Evolutionary conservation across 2,329 filamentous ascomycete species (phyloP), one percentile per base, ranked within the genome.

Genomic region (Fusarium fujikuroi): DNA sequence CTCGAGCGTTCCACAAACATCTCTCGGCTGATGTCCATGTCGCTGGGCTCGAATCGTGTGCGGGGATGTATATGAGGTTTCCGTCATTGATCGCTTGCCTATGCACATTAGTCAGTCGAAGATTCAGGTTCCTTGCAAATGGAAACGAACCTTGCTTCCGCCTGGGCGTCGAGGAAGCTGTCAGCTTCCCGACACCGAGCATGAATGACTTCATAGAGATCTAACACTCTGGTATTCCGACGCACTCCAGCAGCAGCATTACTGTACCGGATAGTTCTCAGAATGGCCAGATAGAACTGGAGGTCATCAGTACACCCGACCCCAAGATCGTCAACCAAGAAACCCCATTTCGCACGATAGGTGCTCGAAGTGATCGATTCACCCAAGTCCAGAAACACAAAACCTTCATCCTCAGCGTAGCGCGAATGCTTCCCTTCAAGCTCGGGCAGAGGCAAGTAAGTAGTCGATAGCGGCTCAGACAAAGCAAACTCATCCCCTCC

Each of bases 151-250:
- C 63, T 65, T 40, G 61, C 62, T 18, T 64, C 28, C 9, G 47
- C 36, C 9, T 64, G 59, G 1, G 66, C 54, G 5, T 73, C 60
- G 2, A 63, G 42, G 15, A 63, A 63, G 36, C 47, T 65, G 7
- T 74, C 43, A 1, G 67, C 49, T 23, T 76, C 74, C 2, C 66
- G 71, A 28, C 69, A 77, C 4, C 69, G 69, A 1, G 69, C 23
- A 7, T 75, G 50, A 23, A 76, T 66, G 14, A 53, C 50, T n/a
- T 75, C 72, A 5, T 76, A 76, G 9, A 76, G 65, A 53, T 76
- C 72, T 7, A 76, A 25, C 1, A 76, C 57, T 4, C 54, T 60
- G 2, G 21, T 50, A 21, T 44, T 43, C 1, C 36, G 63, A 37
- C 65, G 28, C 16, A 78, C 30, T 7, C 71, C 67, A 4, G 28